Evolutionary conservation across 1,284 basidiomycete species (phyloP).

Genomic region (Taiwanofungus camphoratus): DNA sequence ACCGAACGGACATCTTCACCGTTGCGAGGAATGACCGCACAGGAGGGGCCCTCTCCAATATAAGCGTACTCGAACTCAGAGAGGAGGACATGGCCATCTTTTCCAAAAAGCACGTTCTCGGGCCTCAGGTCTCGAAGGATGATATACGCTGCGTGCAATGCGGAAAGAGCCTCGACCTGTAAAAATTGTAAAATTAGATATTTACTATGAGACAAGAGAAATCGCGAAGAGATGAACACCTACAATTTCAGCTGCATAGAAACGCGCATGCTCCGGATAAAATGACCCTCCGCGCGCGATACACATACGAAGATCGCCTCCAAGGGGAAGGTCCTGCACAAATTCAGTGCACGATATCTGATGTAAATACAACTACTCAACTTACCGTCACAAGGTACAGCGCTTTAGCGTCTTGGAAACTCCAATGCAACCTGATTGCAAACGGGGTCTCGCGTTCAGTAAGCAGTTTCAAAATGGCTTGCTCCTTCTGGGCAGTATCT

Average conservation of each 20-base stretch:
- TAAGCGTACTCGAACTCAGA: constrained; percentile 33
- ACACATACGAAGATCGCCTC: constrained; percentile 12
- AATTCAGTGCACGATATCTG: background rate
- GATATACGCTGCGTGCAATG: constrained; percentile 24
- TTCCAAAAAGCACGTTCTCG: constrained; percentile 57
- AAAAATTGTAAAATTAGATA: background rate
- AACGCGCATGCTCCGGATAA: constrained; percentile 11
- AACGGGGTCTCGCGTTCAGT: constrained; percentile 49
- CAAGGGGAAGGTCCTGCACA: constrained; percentile 18
- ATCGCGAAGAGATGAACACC: background rate
- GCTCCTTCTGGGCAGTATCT: constrained; percentile 43
- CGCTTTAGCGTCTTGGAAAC: constrained; percentile 59
- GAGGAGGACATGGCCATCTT: constrained; percentile 59
- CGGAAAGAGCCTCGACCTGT: constrained; percentile 19
- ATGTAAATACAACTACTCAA: background rate
- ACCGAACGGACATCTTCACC: background rate
- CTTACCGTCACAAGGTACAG: constrained; percentile 53
- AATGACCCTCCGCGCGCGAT: constrained; percentile 17
- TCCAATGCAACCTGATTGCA: constrained; percentile 55
- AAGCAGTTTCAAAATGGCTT: constrained; percentile 55
- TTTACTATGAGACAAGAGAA: background rate
- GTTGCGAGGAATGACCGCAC: background rate
- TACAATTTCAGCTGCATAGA: constrained; percentile 23
- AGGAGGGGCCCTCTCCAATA: constrained; percentile 20
- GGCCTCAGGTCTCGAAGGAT: constrained; percentile 45